Base-by-base conservation (phyloP, 805 yeast species). In the Tetrapisispora namnaoensis region DNA sequence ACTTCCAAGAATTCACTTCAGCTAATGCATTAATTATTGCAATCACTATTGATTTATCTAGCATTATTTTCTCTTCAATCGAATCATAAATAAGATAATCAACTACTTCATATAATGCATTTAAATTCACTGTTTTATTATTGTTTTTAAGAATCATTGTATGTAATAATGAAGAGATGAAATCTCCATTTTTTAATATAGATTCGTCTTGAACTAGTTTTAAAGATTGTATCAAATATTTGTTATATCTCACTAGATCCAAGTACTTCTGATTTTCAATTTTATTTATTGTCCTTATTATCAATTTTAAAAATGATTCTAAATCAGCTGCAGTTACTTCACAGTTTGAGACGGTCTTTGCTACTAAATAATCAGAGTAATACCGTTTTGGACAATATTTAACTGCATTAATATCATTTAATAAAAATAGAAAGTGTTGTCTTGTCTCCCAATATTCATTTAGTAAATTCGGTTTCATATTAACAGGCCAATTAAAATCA, bases 401-500 rank as follows among this genome's bases (percentile, higher is more conserved):
- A 21, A 38, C 39, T 3, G 53, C 52, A 27, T 48, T 44, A n/a
- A 52, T 51, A 7, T 48, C 36, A 43, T 56, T 56, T 32, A 63
- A 22, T 32, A 54, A 32, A 32, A 48, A 47, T 9, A 55, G 46
- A 40, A 60, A 61, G 8, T 49, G 47, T 21, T 55, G 46, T 36
- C 65, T 51, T 6, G 49, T 22, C 5, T 50, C 35, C 67, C 67
- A 63, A 38, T 50, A 56, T 40, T 45, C 37, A 4, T 49, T 39
- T 2, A 53, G 44, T 17, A 47, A 42, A 17, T 51, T 50, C 9
- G 17, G 43, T 4, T 57, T 50, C 17, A 58, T 27, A 2, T 36
- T 42, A 9, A 55, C 39, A 5, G 65, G 64, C 66, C 66, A 62
- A 21, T 47, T 45, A 3, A 34, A 28, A 20, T 62, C 56, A 46